Evolutionary conservation across 2,329 filamentous ascomycete genomes (phyloP), one percentile per base, ranked within the genome.

Genomic region (Venturia oleaginea): DNA sequence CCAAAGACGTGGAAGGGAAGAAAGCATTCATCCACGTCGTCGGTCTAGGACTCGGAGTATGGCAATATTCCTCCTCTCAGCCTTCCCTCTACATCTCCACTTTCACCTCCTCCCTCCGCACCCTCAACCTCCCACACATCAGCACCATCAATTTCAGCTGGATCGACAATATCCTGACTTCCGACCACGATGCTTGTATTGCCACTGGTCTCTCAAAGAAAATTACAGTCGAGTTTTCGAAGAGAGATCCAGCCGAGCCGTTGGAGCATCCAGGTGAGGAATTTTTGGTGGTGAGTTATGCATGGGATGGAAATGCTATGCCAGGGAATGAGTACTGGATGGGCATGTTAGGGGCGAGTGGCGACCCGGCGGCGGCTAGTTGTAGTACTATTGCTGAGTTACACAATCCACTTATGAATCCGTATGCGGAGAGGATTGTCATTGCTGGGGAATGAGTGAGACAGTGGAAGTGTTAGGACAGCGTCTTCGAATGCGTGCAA

Each of bases 261-360:
- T 63, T 73, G 34, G 66, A 70, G 17, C 51, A 32, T 10, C 24
- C 22, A 10, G 43, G 34, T 10, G 46, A 62, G 51, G 22, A 55
- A 19, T 66, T 74, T 27, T 67, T 74, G 19, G 70, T 75, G 27
- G 48, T 73, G 59, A 72, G 68, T 51, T 74, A 72, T 66, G 72
- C 72, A 1, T 75, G 72, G 72, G 73, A 75, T 65, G 71, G 70
- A 1, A 74, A 74, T 62, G 66, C 71, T 3, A 73, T 73, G 59
- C 71, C 72, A 1, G 72, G 73, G 2, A 74, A 75, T 55, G 72
- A 75, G 65, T 75, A 72, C 59, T 75, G 72, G 71, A 42, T 64
- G 10, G 71, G 71, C 0, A 67, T 65, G 34, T 61, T 75, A 54
- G 42, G 63, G 4, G 70, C 67, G 0, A 70, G 68, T 19, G 70